Base-by-base conservation (phyloP, 2,329 filamentous ascomycete species). In the Aspergillus oerlinghausenensis region DNA sequence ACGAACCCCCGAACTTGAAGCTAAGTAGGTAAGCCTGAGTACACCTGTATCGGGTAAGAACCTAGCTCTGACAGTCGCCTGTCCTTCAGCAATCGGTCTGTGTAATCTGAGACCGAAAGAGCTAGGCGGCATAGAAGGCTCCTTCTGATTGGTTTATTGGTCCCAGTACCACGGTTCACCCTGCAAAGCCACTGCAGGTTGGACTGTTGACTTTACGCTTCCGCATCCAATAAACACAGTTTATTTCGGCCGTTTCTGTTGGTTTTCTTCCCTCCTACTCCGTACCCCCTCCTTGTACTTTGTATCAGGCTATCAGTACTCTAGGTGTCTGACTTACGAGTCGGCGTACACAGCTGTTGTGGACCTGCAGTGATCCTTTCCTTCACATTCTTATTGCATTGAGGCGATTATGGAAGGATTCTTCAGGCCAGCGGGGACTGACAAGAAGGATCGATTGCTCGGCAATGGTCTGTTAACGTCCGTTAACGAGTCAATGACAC, bases 161-260 rank as follows among this genome's bases (percentile, higher is more conserved):
- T 57, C 60, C 64, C 64, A 59, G 57, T 57, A 62, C 55, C 55
- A 60, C 59, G 64, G 64, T 64, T 65, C 55, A 55, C 53, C 55
- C 28, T 54, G 32, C 53, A 38, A 60, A 60, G 59, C 63, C 59
- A 63, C 62, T 58, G 59, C 55, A 65, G 57, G 58, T 53, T 55
- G 54, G 54, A 48, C 57, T 58, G 62, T 57, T 59, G 60, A 59
- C 55, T 56, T 51, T 54, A 25, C 45, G 19, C 32, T 60, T 63
- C 58, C 62, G 52, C 60, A 25, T 28, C 64, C 64, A 66, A 66
- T 65, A 58, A 47, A 51, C 40, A 40, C 45, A 26, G 25, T 19
- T 21, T 49, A 35, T 51, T 45, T 23, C 6, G 21, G 19, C 23
- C 38, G 5, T 59, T 54, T 25, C 51, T 64, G 62, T 65, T 64